Percentiles rank a stretch among this genome's conserved stretches.
Conservation (phyloP, 116 monocot genomes). For the Zostera marina region DNA sequence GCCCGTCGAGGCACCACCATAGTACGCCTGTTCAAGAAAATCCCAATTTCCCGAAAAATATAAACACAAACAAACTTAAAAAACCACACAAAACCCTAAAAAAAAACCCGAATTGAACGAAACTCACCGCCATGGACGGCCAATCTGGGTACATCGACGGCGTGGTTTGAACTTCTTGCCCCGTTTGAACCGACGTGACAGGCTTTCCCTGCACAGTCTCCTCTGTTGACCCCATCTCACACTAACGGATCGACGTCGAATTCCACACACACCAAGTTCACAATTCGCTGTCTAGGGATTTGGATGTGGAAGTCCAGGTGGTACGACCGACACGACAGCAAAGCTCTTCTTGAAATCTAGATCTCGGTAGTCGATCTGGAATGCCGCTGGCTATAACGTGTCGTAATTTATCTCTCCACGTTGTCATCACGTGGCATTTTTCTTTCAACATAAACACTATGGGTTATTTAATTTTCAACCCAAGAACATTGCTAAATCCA, state of each 20-base stretch:
- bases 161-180: slow-evolving; percentile 7
- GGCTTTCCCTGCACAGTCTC: slow-evolving; percentile 2
- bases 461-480: too few species aligned
- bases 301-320: background rate
- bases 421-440: background rate
- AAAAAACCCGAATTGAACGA: background rate
- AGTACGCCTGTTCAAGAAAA: slow-evolving; percentile 7
- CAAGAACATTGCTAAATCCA: too few species aligned
- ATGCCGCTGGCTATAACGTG: slow-evolving; percentile 4
- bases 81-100: background rate
- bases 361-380: slow-evolving; percentile 2
- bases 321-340: background rate
- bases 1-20: slow-evolving; percentile 10
- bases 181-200: background rate
- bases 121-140: slow-evolving; percentile 10
- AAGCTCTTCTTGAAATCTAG: background rate
- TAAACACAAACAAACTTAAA: background rate
- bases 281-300: background rate
- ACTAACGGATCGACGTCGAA: background rate
- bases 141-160: slow-evolving; percentile 10
- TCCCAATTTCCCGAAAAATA: background rate
- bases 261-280: background rate
- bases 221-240: slow-evolving; percentile 7
- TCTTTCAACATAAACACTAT: too few species aligned
- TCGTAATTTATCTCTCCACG: slow-evolving; percentile 1